Evolutionary conservation across 1,139 yeast genomes (phyloP).

Genomic region (Nakaseomyces bracarensis): DNA sequence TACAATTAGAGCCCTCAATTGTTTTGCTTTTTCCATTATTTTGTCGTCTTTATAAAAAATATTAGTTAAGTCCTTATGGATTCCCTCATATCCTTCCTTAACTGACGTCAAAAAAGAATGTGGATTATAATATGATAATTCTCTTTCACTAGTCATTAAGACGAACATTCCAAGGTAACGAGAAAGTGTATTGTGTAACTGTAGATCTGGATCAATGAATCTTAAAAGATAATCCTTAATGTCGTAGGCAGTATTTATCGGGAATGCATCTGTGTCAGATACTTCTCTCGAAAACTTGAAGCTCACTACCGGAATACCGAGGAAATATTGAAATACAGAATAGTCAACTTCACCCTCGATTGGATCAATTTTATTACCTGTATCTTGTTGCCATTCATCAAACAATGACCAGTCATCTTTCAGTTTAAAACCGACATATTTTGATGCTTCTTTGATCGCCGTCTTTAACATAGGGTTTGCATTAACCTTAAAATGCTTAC

Average conservation of each 20-base stretch:
- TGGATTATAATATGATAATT: conserved; percentile 35
- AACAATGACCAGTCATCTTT: conserved; percentile 29
- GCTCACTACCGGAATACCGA: conserved; percentile 44
- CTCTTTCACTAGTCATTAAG: conserved; percentile 47
- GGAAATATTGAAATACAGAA: conserved; percentile 41
- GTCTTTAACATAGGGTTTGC: conserved; percentile 39
- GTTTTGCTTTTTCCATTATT: conserved; percentile 13
- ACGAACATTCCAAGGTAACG: conserved; percentile 50
- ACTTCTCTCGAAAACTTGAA: conserved; percentile 35
- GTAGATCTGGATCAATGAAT: conserved; percentile 48
- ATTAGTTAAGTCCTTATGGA: background rate
- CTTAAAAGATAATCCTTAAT: conserved; percentile 47
- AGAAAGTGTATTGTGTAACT: conserved; percentile 48
- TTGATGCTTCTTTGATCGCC: conserved; percentile 33
- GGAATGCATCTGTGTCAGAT: conserved; percentile 39
- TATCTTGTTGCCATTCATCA: conserved; percentile 32
- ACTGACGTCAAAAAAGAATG: conserved; percentile 27
- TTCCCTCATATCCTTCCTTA: conserved; percentile 10
- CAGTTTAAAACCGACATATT: conserved; percentile 31
- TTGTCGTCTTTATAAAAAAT: conserved; percentile 14
- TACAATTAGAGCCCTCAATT: conserved; percentile 12
- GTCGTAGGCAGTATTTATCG: conserved; percentile 54
- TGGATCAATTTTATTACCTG: conserved; percentile 26
- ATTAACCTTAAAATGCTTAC: conserved; percentile 34
- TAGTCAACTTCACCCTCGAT: conserved; percentile 37